Conservation (phyloP, 768 basidiomycete genomes). For the Piloderma croceum region DNA sequence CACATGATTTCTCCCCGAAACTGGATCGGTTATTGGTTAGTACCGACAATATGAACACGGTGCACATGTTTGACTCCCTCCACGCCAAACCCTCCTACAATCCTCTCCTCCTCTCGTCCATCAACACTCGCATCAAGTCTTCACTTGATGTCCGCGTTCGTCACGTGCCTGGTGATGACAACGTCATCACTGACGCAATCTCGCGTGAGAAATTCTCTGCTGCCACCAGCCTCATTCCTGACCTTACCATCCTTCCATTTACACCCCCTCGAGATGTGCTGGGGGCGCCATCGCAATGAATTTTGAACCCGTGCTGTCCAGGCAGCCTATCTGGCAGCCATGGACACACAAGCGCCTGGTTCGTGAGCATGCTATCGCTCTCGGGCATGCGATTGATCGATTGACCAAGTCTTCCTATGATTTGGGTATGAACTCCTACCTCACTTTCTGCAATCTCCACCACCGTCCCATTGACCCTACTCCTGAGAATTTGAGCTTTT, state of each 20-base stretch:
- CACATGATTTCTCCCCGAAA: too few relatives aligned
- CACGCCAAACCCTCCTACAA: too few relatives aligned
- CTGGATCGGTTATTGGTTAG: too few relatives aligned
- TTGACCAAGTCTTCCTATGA: too few relatives aligned
- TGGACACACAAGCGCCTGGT: too few relatives aligned
- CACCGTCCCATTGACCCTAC: too few relatives aligned
- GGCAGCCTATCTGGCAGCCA: too few relatives aligned
- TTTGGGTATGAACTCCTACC: constrained; percentile 34
- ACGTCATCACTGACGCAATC: constrained; percentile 14
- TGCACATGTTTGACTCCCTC: too few relatives aligned
- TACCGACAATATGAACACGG: too few relatives aligned
- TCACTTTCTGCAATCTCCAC: constrained; percentile 29
- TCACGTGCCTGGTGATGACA: constrained; percentile 16
- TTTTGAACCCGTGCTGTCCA: not conserved
- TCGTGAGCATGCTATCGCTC: too few relatives aligned
- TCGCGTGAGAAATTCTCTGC: constrained; percentile 9
- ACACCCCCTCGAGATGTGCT: constrained; percentile 12
- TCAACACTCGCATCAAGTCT: constrained; percentile 6
- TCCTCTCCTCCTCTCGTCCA: constrained; percentile 9
- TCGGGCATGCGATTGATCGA: too few relatives aligned
- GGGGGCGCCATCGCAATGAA: constrained; percentile 14
- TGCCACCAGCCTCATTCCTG: constrained; percentile 1
- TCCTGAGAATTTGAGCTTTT: constrained; percentile 32
- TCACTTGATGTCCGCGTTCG: constrained; percentile 18
- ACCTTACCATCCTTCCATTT: constrained; percentile 7